Conservation (phyloP, 2,329 filamentous ascomycete species). For the Chaetomiaceae sp. region DNA sequence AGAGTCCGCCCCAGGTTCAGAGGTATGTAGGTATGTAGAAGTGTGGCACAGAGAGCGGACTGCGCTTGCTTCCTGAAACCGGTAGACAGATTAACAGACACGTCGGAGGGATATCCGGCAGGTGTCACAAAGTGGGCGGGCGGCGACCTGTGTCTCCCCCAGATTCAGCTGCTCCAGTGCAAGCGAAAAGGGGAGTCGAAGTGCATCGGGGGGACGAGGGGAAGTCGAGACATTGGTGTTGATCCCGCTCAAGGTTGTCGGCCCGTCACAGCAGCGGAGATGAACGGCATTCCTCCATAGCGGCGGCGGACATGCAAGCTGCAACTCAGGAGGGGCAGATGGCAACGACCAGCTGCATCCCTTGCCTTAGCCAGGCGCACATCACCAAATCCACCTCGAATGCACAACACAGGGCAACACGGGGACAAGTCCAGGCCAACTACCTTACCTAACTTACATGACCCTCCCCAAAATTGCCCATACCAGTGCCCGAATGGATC, state of each 20-base stretch:
- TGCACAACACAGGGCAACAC: background rate
- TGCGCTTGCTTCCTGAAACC: slow-evolving; percentile 12
- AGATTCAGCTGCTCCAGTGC: slow-evolving; percentile 1
- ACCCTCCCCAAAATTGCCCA: background rate
- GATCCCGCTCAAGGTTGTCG: slow-evolving; percentile 7
- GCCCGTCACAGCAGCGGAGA: slow-evolving; percentile 16
- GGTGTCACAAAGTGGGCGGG: slow-evolving; percentile 11
- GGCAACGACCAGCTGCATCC: slow-evolving; percentile 1
- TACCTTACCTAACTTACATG: no score
- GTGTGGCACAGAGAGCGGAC: slow-evolving; percentile 4
- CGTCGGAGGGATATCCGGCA: slow-evolving; percentile 4
- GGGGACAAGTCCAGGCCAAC: no score
- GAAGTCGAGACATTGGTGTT: slow-evolving; percentile 9
- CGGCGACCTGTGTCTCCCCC: slow-evolving; percentile 2
- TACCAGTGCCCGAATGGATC: slow-evolving; percentile 2
- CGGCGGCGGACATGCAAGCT: background rate
- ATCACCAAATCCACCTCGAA: no score
- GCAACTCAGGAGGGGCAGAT: background rate
- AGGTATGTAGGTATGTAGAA: no score
- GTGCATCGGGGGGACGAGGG: background rate
- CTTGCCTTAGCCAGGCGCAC: slow-evolving; percentile 8
- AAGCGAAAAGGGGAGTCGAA: background rate
- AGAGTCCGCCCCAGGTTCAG: background rate
- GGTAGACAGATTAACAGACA: background rate
- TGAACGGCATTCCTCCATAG: slow-evolving; percentile 15